phyloP scores from a whole-genome alignment of 1,284 basidiomycete genomes.

The Bondarzewia mesenterica region DNA sequence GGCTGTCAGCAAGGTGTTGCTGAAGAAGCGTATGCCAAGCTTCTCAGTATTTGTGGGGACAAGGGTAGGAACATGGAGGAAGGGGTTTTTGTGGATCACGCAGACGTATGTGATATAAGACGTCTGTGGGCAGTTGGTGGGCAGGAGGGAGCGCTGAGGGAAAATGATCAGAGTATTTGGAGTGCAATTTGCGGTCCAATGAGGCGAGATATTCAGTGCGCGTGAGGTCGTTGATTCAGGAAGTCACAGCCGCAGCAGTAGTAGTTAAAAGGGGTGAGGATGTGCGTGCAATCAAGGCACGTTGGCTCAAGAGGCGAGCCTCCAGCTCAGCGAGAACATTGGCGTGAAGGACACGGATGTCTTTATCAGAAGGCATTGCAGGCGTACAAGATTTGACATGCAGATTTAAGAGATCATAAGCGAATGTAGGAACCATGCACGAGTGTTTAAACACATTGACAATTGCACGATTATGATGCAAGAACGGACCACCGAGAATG shows the following conservation, averaged over 20 bases:
- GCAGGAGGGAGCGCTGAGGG: slow-evolving; percentile 8
- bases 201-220: slow-evolving; percentile 4
- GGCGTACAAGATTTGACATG: background rate
- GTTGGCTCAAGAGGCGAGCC: background rate
- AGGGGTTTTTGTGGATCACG: slow-evolving; percentile 18
- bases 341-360: too few relatives aligned
- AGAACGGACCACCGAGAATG: slow-evolving; percentile 21
- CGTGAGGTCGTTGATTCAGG: slow-evolving; percentile 12
- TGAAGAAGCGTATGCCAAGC: slow-evolving; percentile 21
- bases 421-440: slow-evolving; percentile 14
- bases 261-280: slow-evolving; percentile 9
- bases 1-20: slow-evolving; percentile 21
- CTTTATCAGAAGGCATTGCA: background rate
- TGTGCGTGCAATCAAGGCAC: slow-evolving; percentile 6
- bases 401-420: slow-evolving; percentile 16
- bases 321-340: too few relatives aligned
- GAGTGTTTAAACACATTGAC: slow-evolving; percentile 15
- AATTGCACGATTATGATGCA: slow-evolving; percentile 16
- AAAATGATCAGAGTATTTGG: slow-evolving; percentile 13
- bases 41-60: slow-evolving; percentile 17
- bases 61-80: slow-evolving; percentile 12
- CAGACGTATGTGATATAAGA: slow-evolving; percentile 18
- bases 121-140: slow-evolving; percentile 16
- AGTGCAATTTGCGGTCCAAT: slow-evolving; percentile 10
- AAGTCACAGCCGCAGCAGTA: too few relatives aligned